Base-by-base conservation (phyloP, 1,284 basidiomycete species). In the Ustilago sp. region DNA sequence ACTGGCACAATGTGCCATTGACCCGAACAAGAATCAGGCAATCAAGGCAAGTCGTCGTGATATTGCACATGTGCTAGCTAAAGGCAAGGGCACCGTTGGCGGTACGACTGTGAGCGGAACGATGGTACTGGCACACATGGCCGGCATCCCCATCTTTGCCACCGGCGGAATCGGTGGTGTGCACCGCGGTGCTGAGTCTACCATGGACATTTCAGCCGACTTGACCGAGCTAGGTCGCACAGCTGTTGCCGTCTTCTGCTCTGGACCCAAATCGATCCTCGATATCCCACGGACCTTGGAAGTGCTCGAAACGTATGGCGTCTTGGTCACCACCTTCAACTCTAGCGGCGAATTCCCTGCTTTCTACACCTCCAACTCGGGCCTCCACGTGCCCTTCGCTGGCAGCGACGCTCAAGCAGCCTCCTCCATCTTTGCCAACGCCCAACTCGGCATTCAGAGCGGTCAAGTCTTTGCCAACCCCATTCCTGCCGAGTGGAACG, bases 251-350 rank as follows among this genome's bases (percentile, higher is more conserved):
- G 90, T 99, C 43, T 92, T 99, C 28, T 97, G 95, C 47, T 93
- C 95, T 2, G 97, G 97, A 3, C 92, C 94, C 39, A 99, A 99
- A 86, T 95, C 93, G 0, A 98, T 99, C 92, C 19, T 91, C 59
- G 96, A 98, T 86, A 95, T 99, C 72, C 93, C 93, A 62, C 84
- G 88, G 80, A 98, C 97, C 9, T 89, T 99, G 50, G 97, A 99
- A 87, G 96, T 95, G 82, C 90, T 99, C 74, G 97, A 99, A 90
- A 98, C 97, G 0, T 90, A 95, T 56, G 97, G 97, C 7, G 94
- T 99, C 5, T 93, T 94, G 2, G 95, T 98, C 0, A 87, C 95
- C 4, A 91, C 94, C 0, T 96, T 93, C 82, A 91, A 91, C 8
- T 86, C 90, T 39, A 90, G 90, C 1, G 88, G 89, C 23, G 77